Percentiles rank a stretch among this genome's conserved stretches.
phyloP scores from a whole-genome alignment of 805 yeast genomes.

The Blastobotrys muscicola region DNA sequence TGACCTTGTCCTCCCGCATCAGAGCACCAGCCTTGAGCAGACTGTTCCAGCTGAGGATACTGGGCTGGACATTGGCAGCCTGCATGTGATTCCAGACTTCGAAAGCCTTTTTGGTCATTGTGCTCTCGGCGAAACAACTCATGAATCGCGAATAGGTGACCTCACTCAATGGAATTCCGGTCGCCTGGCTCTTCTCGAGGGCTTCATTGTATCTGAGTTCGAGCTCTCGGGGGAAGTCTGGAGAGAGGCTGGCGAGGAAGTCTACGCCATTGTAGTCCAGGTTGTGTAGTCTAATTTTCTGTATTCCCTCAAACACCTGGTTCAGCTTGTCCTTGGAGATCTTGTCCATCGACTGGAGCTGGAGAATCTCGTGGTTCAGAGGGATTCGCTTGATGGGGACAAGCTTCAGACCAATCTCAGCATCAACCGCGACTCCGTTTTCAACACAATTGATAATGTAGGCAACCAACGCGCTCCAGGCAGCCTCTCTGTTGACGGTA shows the following conservation, averaged over 20 bases:
- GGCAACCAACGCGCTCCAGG: conserved; percentile 26
- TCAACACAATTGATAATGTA: conserved; percentile 20
- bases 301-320: conserved; percentile 15
- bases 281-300: conserved; percentile 9
- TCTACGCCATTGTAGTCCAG: conserved; percentile 15
- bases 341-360: conserved; percentile 7
- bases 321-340: conserved; percentile 2
- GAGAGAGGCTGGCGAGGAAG: conserved; percentile 15
- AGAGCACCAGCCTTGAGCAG: conserved; percentile 40
- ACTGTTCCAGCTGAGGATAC: conserved; percentile 48
- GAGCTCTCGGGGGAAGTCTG: conserved; percentile 20
- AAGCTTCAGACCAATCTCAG: conserved; percentile 16
- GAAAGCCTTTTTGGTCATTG: conserved; percentile 20
- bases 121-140: conserved; percentile 22
- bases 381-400: conserved; percentile 18
- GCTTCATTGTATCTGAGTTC: conserved; percentile 21
- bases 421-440: conserved; percentile 12
- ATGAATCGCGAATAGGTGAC: conserved; percentile 23
- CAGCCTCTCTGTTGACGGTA: conserved; percentile 22
- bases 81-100: conserved; percentile 44
- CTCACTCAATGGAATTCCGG: conserved; percentile 17
- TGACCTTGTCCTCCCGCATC: conserved; percentile 23
- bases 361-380: conserved; percentile 8
- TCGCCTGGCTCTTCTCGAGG: conserved; percentile 5
- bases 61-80: conserved; percentile 32